These are phyloP conservation scores for Metarhizium humberi DNA, from an alignment of 2,329 filamentous ascomycete species.

Conservation along the genomic window DNA sequence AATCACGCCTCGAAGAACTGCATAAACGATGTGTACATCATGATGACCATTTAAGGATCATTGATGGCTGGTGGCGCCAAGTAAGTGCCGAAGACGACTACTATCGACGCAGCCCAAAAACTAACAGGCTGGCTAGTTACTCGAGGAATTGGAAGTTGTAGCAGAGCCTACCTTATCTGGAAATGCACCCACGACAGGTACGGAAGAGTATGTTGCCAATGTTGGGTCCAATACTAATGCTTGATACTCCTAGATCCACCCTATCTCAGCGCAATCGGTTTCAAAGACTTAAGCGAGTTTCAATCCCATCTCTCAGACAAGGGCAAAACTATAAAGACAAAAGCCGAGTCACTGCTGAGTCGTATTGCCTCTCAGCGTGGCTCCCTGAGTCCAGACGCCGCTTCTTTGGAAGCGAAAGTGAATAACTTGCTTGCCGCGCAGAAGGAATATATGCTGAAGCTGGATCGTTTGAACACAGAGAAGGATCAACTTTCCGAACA, in stretches of 20 bases:
- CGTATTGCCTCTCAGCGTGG: slow-evolving; percentile 42
- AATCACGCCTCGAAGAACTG: slow-evolving; percentile 71
- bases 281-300: slow-evolving; percentile 62
- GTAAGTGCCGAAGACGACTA: slow-evolving; percentile 37
- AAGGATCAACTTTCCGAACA: slow-evolving; percentile 81
- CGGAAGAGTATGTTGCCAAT: background rate
- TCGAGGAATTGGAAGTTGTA: slow-evolving; percentile 57
- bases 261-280: slow-evolving; percentile 49
- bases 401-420: slow-evolving; percentile 66
- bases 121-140: slow-evolving; percentile 32
- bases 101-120: background rate
- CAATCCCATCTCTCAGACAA: slow-evolving; percentile 71
- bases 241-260: slow-evolving; percentile 34
- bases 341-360: slow-evolving; percentile 60
- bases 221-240: slow-evolving; percentile 11
- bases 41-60: slow-evolving; percentile 83
- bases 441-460: slow-evolving; percentile 68
- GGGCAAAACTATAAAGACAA: slow-evolving; percentile 65
- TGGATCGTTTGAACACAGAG: slow-evolving; percentile 67
- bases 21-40: slow-evolving; percentile 72
- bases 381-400: slow-evolving; percentile 55
- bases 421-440: slow-evolving; percentile 68
- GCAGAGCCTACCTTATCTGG: slow-evolving; percentile 35
- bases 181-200: slow-evolving; percentile 15
- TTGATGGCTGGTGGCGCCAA: slow-evolving; percentile 93